These are phyloP conservation scores for Paratinospora sagittata DNA, from an alignment of 164 flowering plant species.

Conservation along the genomic window DNA sequence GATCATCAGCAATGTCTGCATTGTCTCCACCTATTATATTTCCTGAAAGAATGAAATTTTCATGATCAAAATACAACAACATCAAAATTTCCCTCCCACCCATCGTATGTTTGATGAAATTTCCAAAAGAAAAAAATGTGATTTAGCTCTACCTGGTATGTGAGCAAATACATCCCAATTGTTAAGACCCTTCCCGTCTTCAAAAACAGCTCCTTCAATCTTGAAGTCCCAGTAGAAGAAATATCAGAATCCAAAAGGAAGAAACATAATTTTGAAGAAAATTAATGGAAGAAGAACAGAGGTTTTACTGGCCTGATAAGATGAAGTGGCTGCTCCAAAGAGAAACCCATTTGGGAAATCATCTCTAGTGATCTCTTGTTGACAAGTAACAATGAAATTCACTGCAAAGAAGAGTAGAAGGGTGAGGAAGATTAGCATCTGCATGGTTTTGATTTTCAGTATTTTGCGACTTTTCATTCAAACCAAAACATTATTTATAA, in stretches of 20 bases:
- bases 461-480: too few species aligned
- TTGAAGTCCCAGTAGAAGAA: neutral
- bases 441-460: too few species aligned
- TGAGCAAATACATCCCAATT: slow-evolving; percentile 32
- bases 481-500: too few species aligned
- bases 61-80: neutral
- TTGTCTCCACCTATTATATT: slow-evolving; percentile 16
- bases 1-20: slow-evolving; percentile 34
- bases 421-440: neutral
- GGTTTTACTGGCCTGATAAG: slow-evolving; percentile 21
- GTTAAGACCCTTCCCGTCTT: slow-evolving; percentile 28
- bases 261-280: neutral
- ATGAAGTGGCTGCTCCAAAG: slow-evolving; percentile 24
- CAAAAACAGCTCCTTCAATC: slow-evolving; percentile 31
- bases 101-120: neutral
- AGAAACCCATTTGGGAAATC: too few species aligned
- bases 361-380: slow-evolving; percentile 14
- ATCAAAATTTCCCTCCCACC: neutral
- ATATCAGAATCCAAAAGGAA: neutral
- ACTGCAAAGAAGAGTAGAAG: neutral
- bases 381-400: neutral
- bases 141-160: slow-evolving; percentile 14
- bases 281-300: neutral
- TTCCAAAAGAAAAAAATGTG: neutral
- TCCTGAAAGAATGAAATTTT: slow-evolving; percentile 3